Conservation (phyloP, 1,139 yeast species). For the Saccharomyces uvarum region DNA sequence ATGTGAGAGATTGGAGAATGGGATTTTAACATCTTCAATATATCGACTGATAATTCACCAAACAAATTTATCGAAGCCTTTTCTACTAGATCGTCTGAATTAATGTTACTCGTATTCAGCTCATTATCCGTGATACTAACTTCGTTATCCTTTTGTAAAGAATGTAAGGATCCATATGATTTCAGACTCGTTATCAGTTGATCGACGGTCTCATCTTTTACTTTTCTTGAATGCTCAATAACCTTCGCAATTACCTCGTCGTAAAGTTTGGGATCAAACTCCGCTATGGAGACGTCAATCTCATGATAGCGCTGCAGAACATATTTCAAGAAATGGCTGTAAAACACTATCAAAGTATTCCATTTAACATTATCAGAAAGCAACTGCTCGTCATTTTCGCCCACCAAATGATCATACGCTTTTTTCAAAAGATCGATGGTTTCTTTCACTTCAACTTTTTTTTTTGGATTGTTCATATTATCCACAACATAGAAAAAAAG, state of each 20-base stretch:
- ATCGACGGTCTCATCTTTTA: slow-evolving; percentile 14
- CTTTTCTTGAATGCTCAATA: slow-evolving; percentile 7
- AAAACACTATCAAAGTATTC: slow-evolving; percentile 16
- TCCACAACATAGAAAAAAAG: slow-evolving; percentile 17
- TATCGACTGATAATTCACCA: slow-evolving; percentile 3
- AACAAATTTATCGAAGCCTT: slow-evolving; percentile 3
- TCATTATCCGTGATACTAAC: background rate
- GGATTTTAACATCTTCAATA: slow-evolving; percentile 3
- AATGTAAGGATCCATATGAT: background rate
- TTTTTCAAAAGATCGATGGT: slow-evolving; percentile 12
- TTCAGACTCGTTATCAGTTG: slow-evolving; percentile 6
- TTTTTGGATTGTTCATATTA: slow-evolving; percentile 11
- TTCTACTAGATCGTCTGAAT: background rate
- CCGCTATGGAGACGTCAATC: background rate
- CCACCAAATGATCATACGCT: slow-evolving; percentile 16
- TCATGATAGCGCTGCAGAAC: slow-evolving; percentile 10
- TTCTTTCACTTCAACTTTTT: slow-evolving; percentile 7
- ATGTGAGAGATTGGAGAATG: slow-evolving; percentile 1
- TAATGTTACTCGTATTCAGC: background rate
- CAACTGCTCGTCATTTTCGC: slow-evolving; percentile 11
- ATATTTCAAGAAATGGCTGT: slow-evolving; percentile 16
- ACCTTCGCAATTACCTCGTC: slow-evolving; percentile 11
- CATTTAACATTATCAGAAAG: slow-evolving; percentile 16
- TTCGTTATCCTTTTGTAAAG: background rate
- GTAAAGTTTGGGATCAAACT: slow-evolving; percentile 6